Conservation (phyloP, 306 rosid species). For the Acacia confusa region DNA sequence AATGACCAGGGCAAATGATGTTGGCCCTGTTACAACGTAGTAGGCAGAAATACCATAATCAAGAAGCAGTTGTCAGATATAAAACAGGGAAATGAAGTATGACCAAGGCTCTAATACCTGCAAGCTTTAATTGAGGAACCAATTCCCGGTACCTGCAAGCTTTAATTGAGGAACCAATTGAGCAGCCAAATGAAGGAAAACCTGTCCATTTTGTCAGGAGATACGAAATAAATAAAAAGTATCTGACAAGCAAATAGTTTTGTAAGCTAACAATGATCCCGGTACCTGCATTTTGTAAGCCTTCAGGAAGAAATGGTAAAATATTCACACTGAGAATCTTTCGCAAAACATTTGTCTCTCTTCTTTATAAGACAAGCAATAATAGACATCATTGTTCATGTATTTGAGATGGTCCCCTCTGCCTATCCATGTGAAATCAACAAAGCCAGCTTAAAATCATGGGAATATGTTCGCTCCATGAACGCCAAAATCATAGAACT, state of each 20-base stretch:
- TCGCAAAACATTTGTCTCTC: no score
- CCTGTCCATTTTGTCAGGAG: no score
- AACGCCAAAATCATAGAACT: constrained; percentile 11
- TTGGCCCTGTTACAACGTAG: constrained; percentile 66
- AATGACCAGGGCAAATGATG: constrained; percentile 87
- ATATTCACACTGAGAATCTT: constrained; percentile 25
- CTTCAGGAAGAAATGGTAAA: no score
- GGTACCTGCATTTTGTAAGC: no score
- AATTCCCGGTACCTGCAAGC: constrained; percentile 79
- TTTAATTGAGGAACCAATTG: no score
- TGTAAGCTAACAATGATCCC: no score
- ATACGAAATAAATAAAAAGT: no score
- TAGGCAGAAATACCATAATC: constrained; percentile 24
- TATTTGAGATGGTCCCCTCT: not conserved
- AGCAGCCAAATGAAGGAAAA: constrained; percentile 38
- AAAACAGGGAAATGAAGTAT: not conserved
- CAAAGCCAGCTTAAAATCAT: constrained; percentile 21
- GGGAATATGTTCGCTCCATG: not conserved
- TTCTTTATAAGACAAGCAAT: no score
- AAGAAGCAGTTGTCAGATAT: not conserved
- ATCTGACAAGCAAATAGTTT: no score
- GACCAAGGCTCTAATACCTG: constrained; percentile 55
- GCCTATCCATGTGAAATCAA: not conserved
- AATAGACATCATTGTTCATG: not conserved
- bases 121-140: constrained; percentile 82